These are phyloP conservation scores for Pseudogymnoascus sp. DNA, from an alignment of 2,329 filamentous ascomycete genomes.

Conservation along the genomic window DNA sequence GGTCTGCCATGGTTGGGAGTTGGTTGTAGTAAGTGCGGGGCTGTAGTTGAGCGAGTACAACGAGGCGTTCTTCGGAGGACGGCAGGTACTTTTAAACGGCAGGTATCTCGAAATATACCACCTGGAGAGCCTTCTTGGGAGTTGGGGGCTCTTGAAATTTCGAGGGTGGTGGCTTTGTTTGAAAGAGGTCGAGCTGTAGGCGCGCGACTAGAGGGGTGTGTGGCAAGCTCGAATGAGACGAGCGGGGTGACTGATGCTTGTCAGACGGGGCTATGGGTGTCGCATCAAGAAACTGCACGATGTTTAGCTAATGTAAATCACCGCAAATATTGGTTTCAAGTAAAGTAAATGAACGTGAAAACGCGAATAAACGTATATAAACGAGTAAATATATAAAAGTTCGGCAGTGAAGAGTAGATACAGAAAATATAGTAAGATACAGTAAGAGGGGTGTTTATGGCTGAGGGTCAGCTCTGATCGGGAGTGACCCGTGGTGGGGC, in stretches of 20 bases:
- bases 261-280: neutral
- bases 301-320: slow-evolving; percentile 1
- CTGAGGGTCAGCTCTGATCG: slow-evolving; percentile 8
- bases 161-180: slow-evolving; percentile 6
- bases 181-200: slow-evolving; percentile 3
- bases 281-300: neutral
- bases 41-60: neutral
- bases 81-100: neutral
- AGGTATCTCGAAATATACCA: slow-evolving; percentile 7
- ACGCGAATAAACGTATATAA: neutral
- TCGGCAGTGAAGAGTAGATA: neutral
- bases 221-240: slow-evolving; percentile 8
- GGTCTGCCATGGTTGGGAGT: slow-evolving; percentile 26
- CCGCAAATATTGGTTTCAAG: slow-evolving; percentile 3
- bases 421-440: neutral
- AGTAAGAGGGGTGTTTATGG: neutral
- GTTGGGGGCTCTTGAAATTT: neutral
- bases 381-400: neutral
- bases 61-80: slow-evolving; percentile 1
- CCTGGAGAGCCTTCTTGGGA: neutral
- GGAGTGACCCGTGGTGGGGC: slow-evolving; percentile 8
- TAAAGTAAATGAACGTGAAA: neutral
- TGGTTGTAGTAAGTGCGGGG: slow-evolving; percentile 4
- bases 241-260: slow-evolving; percentile 8
- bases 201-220: slow-evolving; percentile 8